Conservation (phyloP, 1,284 basidiomycete genomes). For the Retiboletus flavoniger region DNA sequence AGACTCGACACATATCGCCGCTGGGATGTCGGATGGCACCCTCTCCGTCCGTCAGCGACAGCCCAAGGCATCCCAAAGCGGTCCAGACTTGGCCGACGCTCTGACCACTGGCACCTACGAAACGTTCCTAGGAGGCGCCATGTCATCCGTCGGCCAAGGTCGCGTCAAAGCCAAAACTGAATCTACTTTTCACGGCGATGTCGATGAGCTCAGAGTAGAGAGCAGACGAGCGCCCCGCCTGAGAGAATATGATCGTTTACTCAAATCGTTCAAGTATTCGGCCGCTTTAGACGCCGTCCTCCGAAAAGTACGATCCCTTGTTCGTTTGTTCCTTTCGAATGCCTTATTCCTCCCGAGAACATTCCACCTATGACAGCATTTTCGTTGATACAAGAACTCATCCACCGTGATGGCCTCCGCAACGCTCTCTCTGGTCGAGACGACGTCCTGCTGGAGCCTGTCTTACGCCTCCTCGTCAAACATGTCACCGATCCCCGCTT, state of each 20-base stretch:
- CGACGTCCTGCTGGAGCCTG: constrained; percentile 91
- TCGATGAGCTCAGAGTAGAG: constrained; percentile 76
- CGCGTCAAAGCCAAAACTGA: constrained; percentile 53
- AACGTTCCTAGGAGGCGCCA: constrained; percentile 64
- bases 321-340: neutral
- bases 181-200: constrained; percentile 50
- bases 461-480: constrained; percentile 82
- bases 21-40: constrained; percentile 96
- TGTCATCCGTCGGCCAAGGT: constrained; percentile 57
- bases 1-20: constrained; percentile 94
- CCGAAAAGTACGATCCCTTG: constrained; percentile 58
- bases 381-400: constrained; percentile 90
- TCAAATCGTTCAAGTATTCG: constrained; percentile 94
- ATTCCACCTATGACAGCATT: constrained; percentile 85
- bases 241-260: constrained; percentile 84
- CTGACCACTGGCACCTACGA: constrained; percentile 68
- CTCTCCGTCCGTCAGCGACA: constrained; percentile 85
- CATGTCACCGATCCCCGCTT: constrained; percentile 91
- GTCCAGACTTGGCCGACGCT: constrained; percentile 45
- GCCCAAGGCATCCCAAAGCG: constrained; percentile 64
- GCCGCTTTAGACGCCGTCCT: constrained; percentile 91
- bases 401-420: constrained; percentile 87
- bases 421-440: constrained; percentile 89
- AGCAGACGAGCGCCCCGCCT: constrained; percentile 71
- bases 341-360: constrained; percentile 45